Evolutionary conservation across 108 stramenopile genomes (phyloP), one percentile per base, ranked within the genome.

Genomic region (Pseudonitzschia pungens): DNA sequence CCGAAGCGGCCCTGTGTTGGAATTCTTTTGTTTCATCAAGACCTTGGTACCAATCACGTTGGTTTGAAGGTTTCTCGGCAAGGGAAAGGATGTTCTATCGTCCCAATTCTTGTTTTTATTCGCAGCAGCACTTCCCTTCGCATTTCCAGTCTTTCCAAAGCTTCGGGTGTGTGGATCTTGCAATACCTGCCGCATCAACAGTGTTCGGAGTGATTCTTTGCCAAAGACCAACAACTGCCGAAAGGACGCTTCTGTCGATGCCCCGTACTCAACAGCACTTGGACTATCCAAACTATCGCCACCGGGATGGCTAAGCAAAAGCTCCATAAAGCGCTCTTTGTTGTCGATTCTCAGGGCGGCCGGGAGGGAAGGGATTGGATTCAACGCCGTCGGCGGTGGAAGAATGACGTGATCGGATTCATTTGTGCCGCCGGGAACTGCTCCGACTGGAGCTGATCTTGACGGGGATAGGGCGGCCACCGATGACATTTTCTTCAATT

Each of bases 271-370:
- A 18, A 4, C 45, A 18, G 10, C 45, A 48, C 45, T 48, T 2
- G 45, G 45, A 48, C 14, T 48, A 43, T 32, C 11, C 36, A 40
- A 3, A 10, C 26, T 18, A 55, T 55, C 54, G 24, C 21, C 9
- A 55, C 9, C 12, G 33, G 81, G 77, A 60, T 77, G 31, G 1
- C 24, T 50, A 12, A 52, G 20, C 22, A 87, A 64, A 45, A 84
- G 27, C 16, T 62, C 41, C 28, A 81, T 0, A 9, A 87, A 65
- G 43, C 81, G 79, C 26, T 87, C 87, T 21, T 73, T 73, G 63
- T 87, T 84, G 64, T 87, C 87, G 16, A 84, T 43, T n/a, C 87
- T 73, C 50, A 87, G 48, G 18, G 87, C 83, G 7, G 75, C 81
- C 20, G 78, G 45, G 20, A 87, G 52, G 7, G 66, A 42, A 22